phyloP scores from a whole-genome alignment of 106 monocot genomes.

The Dioscorea alata region DNA sequence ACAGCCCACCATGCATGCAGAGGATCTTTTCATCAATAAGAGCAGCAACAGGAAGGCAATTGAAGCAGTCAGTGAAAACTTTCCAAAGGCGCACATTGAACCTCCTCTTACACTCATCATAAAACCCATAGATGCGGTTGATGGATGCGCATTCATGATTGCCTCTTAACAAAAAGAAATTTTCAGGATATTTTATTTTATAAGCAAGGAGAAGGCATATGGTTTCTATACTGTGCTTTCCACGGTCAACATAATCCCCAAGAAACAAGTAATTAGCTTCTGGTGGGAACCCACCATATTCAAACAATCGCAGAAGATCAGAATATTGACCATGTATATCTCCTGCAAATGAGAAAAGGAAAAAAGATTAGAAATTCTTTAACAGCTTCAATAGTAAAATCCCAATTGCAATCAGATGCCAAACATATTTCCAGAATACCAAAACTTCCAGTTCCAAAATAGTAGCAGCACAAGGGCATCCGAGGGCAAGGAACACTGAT shows the following conservation, averaged over 20 bases:
- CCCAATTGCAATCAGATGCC: not conserved
- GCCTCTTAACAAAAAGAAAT: conserved; percentile 14
- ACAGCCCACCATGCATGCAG: conserved; percentile 19
- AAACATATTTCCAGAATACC: not conserved
- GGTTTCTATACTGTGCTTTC: conserved; percentile 17
- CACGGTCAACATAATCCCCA: conserved; percentile 17
- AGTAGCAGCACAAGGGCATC: not conserved
- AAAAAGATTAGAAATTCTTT: not conserved
- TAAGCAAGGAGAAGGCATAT: conserved; percentile 16
- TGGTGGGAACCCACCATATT: conserved; percentile 16
- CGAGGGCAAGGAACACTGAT: no score
- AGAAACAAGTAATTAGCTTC: conserved; percentile 16
- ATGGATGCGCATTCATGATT: conserved; percentile 18
- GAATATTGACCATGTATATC: conserved; percentile 19
- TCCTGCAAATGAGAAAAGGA: conserved; percentile 2
- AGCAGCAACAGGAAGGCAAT: conserved; percentile 17
- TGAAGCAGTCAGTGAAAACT: conserved; percentile 16
- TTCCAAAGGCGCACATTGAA: conserved; percentile 21
- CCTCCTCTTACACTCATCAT: conserved; percentile 18
- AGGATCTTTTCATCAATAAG: conserved; percentile 21
- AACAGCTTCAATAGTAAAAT: not conserved
- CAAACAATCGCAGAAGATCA: conserved; percentile 16
- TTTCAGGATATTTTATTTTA: conserved; percentile 16
- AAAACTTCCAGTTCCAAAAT: not conserved
- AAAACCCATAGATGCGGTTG: conserved; percentile 17